Evolutionary conservation across 257 asterid species (phyloP).

Genomic region (Solanum ahanhuiri): DNA sequence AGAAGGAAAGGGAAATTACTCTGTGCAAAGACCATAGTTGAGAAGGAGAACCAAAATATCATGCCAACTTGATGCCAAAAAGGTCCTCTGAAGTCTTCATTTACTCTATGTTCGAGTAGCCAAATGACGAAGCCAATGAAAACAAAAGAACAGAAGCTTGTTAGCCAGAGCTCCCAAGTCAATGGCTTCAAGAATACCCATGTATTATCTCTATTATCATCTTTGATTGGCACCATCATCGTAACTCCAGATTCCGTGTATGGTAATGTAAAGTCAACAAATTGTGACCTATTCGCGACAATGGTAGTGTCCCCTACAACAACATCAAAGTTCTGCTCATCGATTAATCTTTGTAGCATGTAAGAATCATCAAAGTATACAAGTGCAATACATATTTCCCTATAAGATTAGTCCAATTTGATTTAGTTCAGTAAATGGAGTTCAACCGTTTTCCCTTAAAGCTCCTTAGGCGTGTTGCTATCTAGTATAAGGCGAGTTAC

Average conservation of each 20-base stretch:
- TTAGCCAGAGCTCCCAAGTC: slow-evolving; percentile 34
- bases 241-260: slow-evolving; percentile 36
- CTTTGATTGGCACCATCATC: slow-evolving; percentile 28
- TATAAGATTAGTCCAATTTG: background rate
- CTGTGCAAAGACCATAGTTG: slow-evolving; percentile 8
- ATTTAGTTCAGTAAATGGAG: no score
- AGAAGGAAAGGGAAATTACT: background rate
- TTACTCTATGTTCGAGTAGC: slow-evolving; percentile 34
- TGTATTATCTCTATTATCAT: slow-evolving; percentile 7
- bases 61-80: slow-evolving; percentile 10
- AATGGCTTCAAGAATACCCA: slow-evolving; percentile 45
- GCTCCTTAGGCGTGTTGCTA: no score
- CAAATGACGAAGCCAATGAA: slow-evolving; percentile 33
- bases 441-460: no score
- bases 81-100: slow-evolving; percentile 36
- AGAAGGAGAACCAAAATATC: slow-evolving; percentile 11
- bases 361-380: background rate
- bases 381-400: background rate
- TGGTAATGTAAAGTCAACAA: slow-evolving; percentile 44
- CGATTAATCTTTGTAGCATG: background rate
- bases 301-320: slow-evolving; percentile 43
- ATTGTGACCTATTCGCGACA: slow-evolving; percentile 31
- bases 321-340: slow-evolving; percentile 12
- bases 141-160: slow-evolving; percentile 22
- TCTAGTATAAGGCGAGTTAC: no score